Evolutionary conservation across 1,284 basidiomycete species (phyloP).

Genomic region (Schizophyllum amplum): DNA sequence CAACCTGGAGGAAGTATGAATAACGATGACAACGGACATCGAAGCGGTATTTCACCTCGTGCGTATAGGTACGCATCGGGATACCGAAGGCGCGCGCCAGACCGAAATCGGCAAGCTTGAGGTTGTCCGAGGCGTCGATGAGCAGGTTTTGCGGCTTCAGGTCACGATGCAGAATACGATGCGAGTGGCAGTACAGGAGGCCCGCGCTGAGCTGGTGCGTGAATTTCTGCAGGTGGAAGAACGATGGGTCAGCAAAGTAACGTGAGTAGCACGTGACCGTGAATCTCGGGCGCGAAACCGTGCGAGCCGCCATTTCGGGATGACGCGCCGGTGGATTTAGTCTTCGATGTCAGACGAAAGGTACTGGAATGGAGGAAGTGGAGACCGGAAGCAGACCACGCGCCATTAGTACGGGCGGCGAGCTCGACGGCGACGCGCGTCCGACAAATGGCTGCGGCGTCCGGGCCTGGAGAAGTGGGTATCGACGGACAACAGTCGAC

Average conservation of each 20-base stretch:
- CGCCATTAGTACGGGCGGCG: neutral
- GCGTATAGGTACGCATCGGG: slow-evolving; percentile 95
- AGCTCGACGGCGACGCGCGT: neutral
- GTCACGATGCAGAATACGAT: slow-evolving; percentile 94
- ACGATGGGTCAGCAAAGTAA: neutral
- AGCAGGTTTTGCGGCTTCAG: slow-evolving; percentile 98
- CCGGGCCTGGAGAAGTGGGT: neutral
- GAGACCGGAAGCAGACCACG: neutral
- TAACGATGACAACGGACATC: slow-evolving; percentile 5
- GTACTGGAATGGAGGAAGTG: neutral
- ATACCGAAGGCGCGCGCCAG: slow-evolving; percentile 96
- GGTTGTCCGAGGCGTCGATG: slow-evolving; percentile 84
- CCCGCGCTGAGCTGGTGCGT: slow-evolving; percentile 83
- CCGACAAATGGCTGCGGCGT: neutral
- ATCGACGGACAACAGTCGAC: slow-evolving; percentile 7
- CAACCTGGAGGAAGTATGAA: slow-evolving; percentile 53
- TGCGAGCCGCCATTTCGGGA: too few species aligned
- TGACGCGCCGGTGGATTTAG: neutral
- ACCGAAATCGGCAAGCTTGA: slow-evolving; percentile 98
- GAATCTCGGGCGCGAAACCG: neutral
- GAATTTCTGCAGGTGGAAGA: slow-evolving; percentile 63
- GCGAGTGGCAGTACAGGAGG: slow-evolving; percentile 94
- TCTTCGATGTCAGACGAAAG: neutral
- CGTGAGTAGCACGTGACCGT: neutral
- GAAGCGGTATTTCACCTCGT: slow-evolving; percentile 61